Base-by-base conservation (phyloP, 768 basidiomycete species). In the Flagelloscypha sp. region DNA sequence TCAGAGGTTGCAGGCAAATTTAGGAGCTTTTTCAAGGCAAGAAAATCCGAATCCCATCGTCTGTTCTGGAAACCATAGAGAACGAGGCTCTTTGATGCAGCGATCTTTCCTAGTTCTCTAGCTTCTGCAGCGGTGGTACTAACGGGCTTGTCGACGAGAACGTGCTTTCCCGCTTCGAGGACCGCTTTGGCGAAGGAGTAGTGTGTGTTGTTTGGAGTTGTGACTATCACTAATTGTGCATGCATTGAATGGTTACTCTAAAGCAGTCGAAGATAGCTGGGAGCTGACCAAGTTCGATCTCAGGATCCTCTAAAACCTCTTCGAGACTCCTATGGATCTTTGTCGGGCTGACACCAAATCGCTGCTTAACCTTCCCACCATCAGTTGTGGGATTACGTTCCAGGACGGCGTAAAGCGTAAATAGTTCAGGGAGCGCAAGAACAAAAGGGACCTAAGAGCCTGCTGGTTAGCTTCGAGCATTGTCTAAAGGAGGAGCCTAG, bases 371-470 rank as follows among this genome's bases (percentile, higher is more conserved):
- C 50, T 77, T 80, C 24, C 80, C 79, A 5, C 75, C 74, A 20
- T 68, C 61, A 1, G 67, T 53, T 21, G 61, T 51, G 1, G 85
- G 82, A 47, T 77, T 79, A 34, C 85, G 70, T 53, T 86, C 78
- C 39, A 87, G 63, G 31, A 88, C 79, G n/a, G 84, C 70, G 45
- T 78, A 67, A 23, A 89, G 71, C 7, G 59, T 70, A 63, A 86
- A 88, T 32, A 74, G 57, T 17, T 81, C 62, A 0, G 84, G 79
- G 13, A 83, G 65, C 3, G 83, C 74, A 36, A 80, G 70, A 38
- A 92, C 60, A 54, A 88, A 83, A 0, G 88, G 87, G 38, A 79
- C n/a, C n/a, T n/a, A n/a, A n/a, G n/a, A n/a, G n/a, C n/a, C n/a
- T n/a, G n/a, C n/a, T n/a, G n/a, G n/a, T n/a, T n/a, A n/a, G n/a